Evolutionary conservation across 371 early-diverging fungal species (phyloP), one percentile per base, ranked within the genome.

Genomic region (Blakeslea trispora): DNA sequence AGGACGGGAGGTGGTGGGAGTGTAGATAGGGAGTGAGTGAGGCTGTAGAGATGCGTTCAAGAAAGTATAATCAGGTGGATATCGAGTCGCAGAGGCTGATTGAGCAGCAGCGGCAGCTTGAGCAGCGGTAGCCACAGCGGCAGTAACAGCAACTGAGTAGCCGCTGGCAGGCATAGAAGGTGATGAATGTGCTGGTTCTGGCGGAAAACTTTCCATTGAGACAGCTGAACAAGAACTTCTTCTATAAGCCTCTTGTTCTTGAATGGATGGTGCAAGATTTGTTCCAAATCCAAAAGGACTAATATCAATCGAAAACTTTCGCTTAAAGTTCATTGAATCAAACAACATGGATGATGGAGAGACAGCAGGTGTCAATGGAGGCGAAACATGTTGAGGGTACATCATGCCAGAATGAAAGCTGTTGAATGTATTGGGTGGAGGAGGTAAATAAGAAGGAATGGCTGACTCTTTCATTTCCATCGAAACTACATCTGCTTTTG

Each of bases 281-380:
- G 71, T 69, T 21, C 67, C 64, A 50, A 69, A 75, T 41, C 75
- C 65, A 63, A 79, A 75, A 10, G 79, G 75, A 21, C 75, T 75
- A 9, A 75, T 69, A 61, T 79, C 79, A n/a, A 79, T 71, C 14
- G 79, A 79, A 49, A 64, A 75, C 47, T 75, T 79, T 11, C 79
- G 70, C 57, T 74, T 66, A 44, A 64, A 69, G 39, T 68, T 60
- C 63, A 69, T 57, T 28, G 67, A 66, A 39, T 66, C 67, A 19
- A 60, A 21, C 11, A 69, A 46, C 32, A 69, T 55, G 40, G 69
- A 69, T 15, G 69, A 65, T 53, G 69, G 69, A 40, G 69, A 69
- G 11, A 69, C 66, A 24, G 69, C 69, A 53, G 69, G 69, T 8
- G 69, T 69, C 18, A 69, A 45, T 21, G 69, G 69, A 56, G 69